Evolutionary conservation across 2,329 filamentous ascomycete species (phyloP), one percentile per base, ranked within the genome.

Genomic region (Penicillium italicum): DNA sequence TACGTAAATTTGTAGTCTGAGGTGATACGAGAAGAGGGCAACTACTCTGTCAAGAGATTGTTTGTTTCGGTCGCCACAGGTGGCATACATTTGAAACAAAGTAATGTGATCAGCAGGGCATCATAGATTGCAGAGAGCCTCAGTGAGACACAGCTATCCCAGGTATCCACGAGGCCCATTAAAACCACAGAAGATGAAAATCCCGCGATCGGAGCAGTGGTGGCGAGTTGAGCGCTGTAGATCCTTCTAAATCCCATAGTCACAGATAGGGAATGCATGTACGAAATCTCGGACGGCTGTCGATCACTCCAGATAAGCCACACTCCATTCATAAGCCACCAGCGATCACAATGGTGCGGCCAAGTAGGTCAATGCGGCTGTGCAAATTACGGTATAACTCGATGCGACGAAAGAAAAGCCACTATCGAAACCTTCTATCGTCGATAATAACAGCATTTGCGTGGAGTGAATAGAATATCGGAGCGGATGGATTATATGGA

Each of bases 301-400:
- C 11, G 42, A 55, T 55, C 53, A 40, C 33, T 28, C 37, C 34
- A 16, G 42, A 22, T 53, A 38, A 62, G 62, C 62, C 59, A 61
- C 59, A 54, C 36, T 46, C 16, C 28, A 53, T 56, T 9, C 22
- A n/a, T 10, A 16, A 22, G 59, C 57, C 61, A 60, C 59, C 31
- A 12, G 12, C 6, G 38, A 42, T 30, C 46, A 40, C 22, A 38
- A 53, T 58, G 54, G 57, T 54, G 54, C 24, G 31, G 20, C n/a
- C 28, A 1, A 22, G 24, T 10, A 43, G 20, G 28, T 22, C 28
- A 42, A 55, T 31, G 50, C 55, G 48, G 60, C 53, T 7, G 42
- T 56, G 26, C 50, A 47, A 8, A 20, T 16, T 50, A 40, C 55
- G 62, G 62, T 53, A 65, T 63, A 58, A 56, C 57, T 57, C 56